Percentiles rank a stretch among this genome's conserved stretches.
phyloP scores from a whole-genome alignment of 129 eudicot species.

The Ambrosia artemisiifolia region DNA sequence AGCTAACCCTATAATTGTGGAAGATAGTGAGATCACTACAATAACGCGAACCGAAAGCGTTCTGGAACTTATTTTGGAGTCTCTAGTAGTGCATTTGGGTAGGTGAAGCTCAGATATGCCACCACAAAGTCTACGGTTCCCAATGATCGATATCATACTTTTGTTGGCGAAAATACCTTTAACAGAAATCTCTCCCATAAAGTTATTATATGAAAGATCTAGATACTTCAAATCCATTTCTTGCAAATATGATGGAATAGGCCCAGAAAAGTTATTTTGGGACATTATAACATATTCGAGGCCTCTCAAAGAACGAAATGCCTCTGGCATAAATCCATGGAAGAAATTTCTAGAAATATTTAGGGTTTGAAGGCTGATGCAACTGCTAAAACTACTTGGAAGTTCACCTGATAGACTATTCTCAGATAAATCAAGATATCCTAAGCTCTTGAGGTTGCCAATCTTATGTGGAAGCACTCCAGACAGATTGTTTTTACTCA shows the following conservation, averaged over 20 bases:
- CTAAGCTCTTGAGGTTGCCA: constrained; percentile 17
- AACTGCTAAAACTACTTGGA: constrained; percentile 16
- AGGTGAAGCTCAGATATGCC: constrained; percentile 19
- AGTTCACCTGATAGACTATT: constrained; percentile 21
- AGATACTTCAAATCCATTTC: constrained; percentile 8
- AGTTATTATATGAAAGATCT: constrained; percentile 21
- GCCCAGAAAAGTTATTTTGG: constrained; percentile 21
- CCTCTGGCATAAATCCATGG: constrained; percentile 6
- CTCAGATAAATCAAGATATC: constrained; percentile 7
- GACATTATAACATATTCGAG: constrained; percentile 15
- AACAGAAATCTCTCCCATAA: constrained; percentile 10
- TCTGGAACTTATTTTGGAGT: neutral
- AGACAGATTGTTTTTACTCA: constrained; percentile 9
- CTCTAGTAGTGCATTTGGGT: constrained; percentile 16
- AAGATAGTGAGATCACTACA: constrained; percentile 12
- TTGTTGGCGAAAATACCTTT: constrained; percentile 12
- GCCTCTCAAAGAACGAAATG: constrained; percentile 15
- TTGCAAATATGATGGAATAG: constrained; percentile 15
- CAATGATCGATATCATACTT: constrained; percentile 10
- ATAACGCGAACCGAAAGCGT: neutral
- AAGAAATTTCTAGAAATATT: constrained; percentile 7
- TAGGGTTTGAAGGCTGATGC: constrained; percentile 3
- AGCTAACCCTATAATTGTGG: neutral
- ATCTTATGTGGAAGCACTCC: constrained; percentile 24
- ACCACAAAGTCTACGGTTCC: constrained; percentile 21